Evolutionary conservation across 1,139 yeast species (phyloP).

Genomic region (Taiozyma sp.): DNA sequence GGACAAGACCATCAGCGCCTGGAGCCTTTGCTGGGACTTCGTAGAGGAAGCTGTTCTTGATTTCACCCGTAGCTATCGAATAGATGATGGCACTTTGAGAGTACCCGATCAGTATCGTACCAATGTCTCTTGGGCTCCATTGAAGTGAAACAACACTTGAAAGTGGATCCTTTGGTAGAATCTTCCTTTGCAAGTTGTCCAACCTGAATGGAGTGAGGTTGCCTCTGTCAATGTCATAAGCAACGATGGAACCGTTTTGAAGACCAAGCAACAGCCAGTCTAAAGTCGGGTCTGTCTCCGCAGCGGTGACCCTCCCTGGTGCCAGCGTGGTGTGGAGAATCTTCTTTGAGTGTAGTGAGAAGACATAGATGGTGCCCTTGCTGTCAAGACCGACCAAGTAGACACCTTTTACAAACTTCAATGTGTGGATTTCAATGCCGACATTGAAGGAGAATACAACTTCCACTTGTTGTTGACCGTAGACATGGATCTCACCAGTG

Average conservation of each 20-base stretch:
- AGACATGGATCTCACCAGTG: slow-evolving; percentile 65
- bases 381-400: slow-evolving; percentile 70
- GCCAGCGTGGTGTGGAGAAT: slow-evolving; percentile 48
- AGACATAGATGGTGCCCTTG: slow-evolving; percentile 51
- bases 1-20: slow-evolving; percentile 54
- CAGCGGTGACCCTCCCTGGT: slow-evolving; percentile 62
- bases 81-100: slow-evolving; percentile 65
- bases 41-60: slow-evolving; percentile 54
- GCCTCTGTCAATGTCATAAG: slow-evolving; percentile 85
- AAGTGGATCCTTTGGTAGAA: slow-evolving; percentile 30
- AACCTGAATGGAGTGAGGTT: slow-evolving; percentile 59
- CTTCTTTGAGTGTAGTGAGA: slow-evolving; percentile 63
- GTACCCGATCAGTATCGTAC: slow-evolving; percentile 71
- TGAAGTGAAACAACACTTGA: slow-evolving; percentile 62
- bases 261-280: slow-evolving; percentile 86
- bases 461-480: slow-evolving; percentile 82
- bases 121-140: slow-evolving; percentile 89
- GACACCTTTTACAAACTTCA: slow-evolving; percentile 74
- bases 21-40: slow-evolving; percentile 57
- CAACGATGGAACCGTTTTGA: slow-evolving; percentile 65
- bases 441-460: slow-evolving; percentile 56
- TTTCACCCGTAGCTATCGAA: slow-evolving; percentile 56
- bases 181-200: slow-evolving; percentile 62
- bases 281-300: slow-evolving; percentile 77
- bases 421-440: slow-evolving; percentile 45